phyloP scores from a whole-genome alignment of 352 stramenopile genomes.

The Poterioochromonas sp. region DNA sequence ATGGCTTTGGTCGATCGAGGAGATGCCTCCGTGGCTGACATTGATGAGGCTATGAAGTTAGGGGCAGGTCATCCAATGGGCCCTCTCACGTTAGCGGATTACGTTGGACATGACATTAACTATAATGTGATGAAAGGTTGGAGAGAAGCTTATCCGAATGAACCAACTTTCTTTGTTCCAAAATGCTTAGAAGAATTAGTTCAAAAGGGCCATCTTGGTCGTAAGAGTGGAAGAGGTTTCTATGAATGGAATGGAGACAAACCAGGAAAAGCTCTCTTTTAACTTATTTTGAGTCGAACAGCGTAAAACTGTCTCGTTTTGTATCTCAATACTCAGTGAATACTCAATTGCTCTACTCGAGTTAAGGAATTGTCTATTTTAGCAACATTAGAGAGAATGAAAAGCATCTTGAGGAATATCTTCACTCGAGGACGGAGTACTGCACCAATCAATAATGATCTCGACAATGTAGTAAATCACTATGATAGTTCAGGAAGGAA shows the following conservation, averaged over 20 bases:
- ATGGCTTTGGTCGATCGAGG: slow-evolving; percentile 85
- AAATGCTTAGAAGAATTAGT: slow-evolving; percentile 80
- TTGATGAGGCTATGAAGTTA: slow-evolving; percentile 93
- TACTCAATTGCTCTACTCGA: too few relatives aligned
- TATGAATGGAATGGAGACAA: slow-evolving; percentile 58
- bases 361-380: too few relatives aligned
- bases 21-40: slow-evolving; percentile 85
- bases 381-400: too few relatives aligned
- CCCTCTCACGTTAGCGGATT: slow-evolving; percentile 67
- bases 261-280: background rate
- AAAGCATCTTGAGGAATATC: too few relatives aligned
- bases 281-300: too few relatives aligned
- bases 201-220: slow-evolving; percentile 77
- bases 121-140: slow-evolving; percentile 90
- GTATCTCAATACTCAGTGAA: too few relatives aligned
- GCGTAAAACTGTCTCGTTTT: too few relatives aligned
- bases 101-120: slow-evolving; percentile 54
- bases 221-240: slow-evolving; percentile 91
- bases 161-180: slow-evolving; percentile 88
- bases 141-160: slow-evolving; percentile 85
- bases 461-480: too few relatives aligned
- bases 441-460: too few relatives aligned
- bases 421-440: too few relatives aligned
- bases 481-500: too few relatives aligned
- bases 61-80: slow-evolving; percentile 94